These are phyloP conservation scores for Aspergillus fumigatus DNA, from an alignment of 2,329 filamentous ascomycete species.

Conservation along the genomic window DNA sequence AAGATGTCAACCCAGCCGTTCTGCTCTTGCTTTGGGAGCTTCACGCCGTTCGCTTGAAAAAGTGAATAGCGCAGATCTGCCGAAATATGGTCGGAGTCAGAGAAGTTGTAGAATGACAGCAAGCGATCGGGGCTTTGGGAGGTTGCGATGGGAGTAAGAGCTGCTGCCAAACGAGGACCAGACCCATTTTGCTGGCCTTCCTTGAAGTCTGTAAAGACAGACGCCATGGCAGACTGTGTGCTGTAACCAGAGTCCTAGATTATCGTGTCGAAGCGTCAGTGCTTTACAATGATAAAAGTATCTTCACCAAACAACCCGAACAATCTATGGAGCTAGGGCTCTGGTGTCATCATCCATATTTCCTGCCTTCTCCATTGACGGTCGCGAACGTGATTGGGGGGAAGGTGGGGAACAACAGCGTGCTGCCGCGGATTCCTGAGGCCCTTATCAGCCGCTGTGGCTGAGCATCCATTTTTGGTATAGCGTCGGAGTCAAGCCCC, in stretches of 20 bases:
- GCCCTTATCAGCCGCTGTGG: slow-evolving; percentile 13
- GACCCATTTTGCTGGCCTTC: slow-evolving; percentile 60
- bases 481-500: slow-evolving; percentile 23
- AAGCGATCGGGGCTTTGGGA: slow-evolving; percentile 60
- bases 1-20: slow-evolving; percentile 87
- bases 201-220: slow-evolving; percentile 68
- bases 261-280: background rate
- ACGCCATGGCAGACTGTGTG: slow-evolving; percentile 56
- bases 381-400: background rate
- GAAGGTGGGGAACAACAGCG: slow-evolving; percentile 14
- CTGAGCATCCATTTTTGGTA: slow-evolving; percentile 14
- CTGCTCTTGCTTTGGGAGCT: slow-evolving; percentile 62
- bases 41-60: slow-evolving; percentile 56
- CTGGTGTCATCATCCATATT: background rate
- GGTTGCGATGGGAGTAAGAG: slow-evolving; percentile 67
- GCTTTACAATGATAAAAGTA: background rate
- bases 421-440: background rate
- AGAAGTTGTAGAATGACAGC: slow-evolving; percentile 65
- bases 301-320: background rate
- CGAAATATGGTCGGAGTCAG: slow-evolving; percentile 62
- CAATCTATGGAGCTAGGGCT: background rate
- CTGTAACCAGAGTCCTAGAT: slow-evolving; percentile 1
- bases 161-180: slow-evolving; percentile 69
- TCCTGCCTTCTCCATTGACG: background rate
- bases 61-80: slow-evolving; percentile 67